Evolutionary conservation across 257 asterid genomes (phyloP), one percentile per base, ranked within the genome.

Genomic region (Phtheirospermum japonicum): DNA sequence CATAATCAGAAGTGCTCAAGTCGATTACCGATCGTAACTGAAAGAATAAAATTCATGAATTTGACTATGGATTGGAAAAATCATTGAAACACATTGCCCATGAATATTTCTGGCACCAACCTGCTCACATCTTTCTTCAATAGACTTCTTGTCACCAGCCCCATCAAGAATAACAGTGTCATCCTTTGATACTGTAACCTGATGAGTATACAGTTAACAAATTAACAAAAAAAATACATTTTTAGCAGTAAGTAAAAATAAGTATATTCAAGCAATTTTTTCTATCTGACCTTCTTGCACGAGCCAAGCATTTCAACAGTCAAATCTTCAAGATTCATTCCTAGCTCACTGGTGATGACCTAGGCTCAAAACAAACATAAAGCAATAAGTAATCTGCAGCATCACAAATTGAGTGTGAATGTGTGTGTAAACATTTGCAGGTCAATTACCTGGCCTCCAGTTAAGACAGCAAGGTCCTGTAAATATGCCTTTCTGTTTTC

Each of bases 71-170:
- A 16, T 48, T 14, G 2, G 3, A 14, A 48, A 17, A 48, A 26
- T 46, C 30, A 59, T 10, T 40, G 14, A 23, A 51, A n/a, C 37
- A 18, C 17, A 40, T 52, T 54, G 39, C 14, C 32, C 6, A 9
- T 7, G 36, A 45, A 20, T 12, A 37, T 33, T 50, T 6, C 19
- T 4, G 19, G 49, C 36, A 63, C 65, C 55, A 69, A 82, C 85
- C 83, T 79, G 83, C 30, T 73, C 85, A 42, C 83, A 76, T 78
- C 91, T 76, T 71, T 76, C 83, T 69, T 76, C 82, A 7, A 81
- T 76, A 16, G 73, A 57, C 49, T 59, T 74, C 79, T 77, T 81
- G 58, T 72, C 75, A 48, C 85, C 88, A 17, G 83, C 79, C 12
- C 85, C 88, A 56, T 81, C 82, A 66, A 81, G 85, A 60, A 84